Conservation (phyloP, 2,329 filamentous ascomycete species). For the Aureobasidium sp. region DNA sequence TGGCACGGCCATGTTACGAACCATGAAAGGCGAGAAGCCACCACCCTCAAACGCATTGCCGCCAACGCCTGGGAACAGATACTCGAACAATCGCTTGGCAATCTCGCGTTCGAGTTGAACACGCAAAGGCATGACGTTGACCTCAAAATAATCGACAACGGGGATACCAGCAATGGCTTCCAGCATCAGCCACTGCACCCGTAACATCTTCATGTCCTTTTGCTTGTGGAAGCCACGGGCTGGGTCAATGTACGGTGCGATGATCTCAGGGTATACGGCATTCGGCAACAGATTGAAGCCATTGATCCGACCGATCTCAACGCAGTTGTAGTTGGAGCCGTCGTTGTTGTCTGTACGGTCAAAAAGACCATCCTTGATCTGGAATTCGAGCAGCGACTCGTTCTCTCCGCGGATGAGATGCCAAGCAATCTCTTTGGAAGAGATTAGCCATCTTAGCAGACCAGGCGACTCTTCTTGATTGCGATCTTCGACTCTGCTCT, state of each 20-base stretch:
- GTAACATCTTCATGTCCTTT: constrained; percentile 75
- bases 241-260: constrained; percentile 76
- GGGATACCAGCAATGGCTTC: constrained; percentile 97
- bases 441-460: constrained; percentile 83
- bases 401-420: constrained; percentile 83
- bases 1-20: constrained; percentile 44
- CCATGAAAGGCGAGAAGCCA: constrained; percentile 56
- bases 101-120: constrained; percentile 90
- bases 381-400: constrained; percentile 85
- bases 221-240: constrained; percentile 46
- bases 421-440: constrained; percentile 95
- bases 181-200: constrained; percentile 95
- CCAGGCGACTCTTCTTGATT: constrained; percentile 57
- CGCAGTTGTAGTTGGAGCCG: constrained; percentile 87
- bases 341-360: constrained; percentile 95
- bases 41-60: constrained; percentile 41
- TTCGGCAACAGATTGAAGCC: constrained; percentile 86
- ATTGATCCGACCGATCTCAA: constrained; percentile 80
- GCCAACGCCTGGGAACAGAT: constrained; percentile 85
- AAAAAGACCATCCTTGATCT: constrained; percentile 84
- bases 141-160: constrained; percentile 94
- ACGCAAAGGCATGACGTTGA: constrained; percentile 86
- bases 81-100: constrained; percentile 89
- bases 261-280: constrained; percentile 92
- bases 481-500: constrained; percentile 73